These are phyloP conservation scores for Tuctoria greenei DNA, from an alignment of 176 grass and related monocot genomes.

Conservation along the genomic window DNA sequence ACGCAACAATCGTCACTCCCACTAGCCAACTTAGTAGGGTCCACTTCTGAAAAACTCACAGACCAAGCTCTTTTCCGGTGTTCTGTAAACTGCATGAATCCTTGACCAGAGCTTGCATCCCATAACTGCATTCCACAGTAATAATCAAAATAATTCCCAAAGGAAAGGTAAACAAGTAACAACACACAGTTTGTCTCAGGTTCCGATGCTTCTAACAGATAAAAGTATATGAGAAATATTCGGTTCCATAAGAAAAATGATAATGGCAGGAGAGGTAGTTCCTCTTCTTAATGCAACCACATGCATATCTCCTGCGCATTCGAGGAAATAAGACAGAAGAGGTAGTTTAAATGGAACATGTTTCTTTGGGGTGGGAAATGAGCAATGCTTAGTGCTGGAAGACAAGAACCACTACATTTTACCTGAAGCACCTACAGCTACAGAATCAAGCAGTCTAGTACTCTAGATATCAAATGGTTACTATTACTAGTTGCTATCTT, in stretches of 20 bases:
- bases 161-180: slow-evolving; percentile 24
- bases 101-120: slow-evolving; percentile 96
- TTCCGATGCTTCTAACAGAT: slow-evolving; percentile 1
- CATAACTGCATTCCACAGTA: slow-evolving; percentile 71
- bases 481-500: background rate
- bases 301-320: no score
- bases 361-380: background rate
- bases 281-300: no score
- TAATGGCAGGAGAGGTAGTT: background rate
- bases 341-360: background rate
- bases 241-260: background rate
- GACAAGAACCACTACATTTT: background rate
- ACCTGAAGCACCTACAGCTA: background rate
- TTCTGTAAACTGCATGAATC: slow-evolving; percentile 68
- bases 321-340: no score
- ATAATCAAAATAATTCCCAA: slow-evolving; percentile 32
- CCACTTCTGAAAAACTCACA: slow-evolving; percentile 85
- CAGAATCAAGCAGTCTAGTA: background rate
- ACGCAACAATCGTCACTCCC: slow-evolving; percentile 92
- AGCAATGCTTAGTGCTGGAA: slow-evolving; percentile 5
- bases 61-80: slow-evolving; percentile 97
- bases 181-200: background rate
- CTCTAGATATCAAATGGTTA: slow-evolving; percentile 5
- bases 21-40: slow-evolving; percentile 88
- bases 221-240: slow-evolving; percentile 20